Evolutionary conservation across 2,329 filamentous ascomycete genomes (phyloP).

Genomic region (Clonostachys rosea): DNA sequence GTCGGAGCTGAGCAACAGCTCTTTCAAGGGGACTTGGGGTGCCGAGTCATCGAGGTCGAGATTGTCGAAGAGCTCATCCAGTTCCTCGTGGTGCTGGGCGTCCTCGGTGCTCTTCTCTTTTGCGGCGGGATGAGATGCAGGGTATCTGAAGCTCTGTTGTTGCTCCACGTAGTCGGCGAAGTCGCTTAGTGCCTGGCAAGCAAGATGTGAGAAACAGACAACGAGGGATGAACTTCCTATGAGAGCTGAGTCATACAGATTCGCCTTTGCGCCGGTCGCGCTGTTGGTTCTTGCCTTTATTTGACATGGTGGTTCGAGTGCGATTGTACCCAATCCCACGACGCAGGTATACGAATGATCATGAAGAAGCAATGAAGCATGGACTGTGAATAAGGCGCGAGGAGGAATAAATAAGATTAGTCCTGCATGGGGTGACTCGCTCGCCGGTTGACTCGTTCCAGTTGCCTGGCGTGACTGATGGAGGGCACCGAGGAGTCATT

Average conservation of each 20-base stretch:
- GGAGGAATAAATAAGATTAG: background rate
- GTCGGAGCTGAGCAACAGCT: conserved; percentile 64
- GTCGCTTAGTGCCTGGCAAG: conserved; percentile 70
- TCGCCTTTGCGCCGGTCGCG: conserved; percentile 86
- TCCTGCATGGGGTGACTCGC: background rate
- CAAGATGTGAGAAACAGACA: background rate
- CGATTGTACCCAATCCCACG: background rate
- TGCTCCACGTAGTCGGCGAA: conserved; percentile 97
- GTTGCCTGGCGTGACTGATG: background rate
- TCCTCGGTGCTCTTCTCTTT: conserved; percentile 12
- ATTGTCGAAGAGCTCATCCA: conserved; percentile 88
- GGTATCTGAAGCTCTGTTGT: conserved; percentile 74
- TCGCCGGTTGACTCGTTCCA: conserved; percentile 4
- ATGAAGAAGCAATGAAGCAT: conserved; percentile 9
- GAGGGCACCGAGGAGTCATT: background rate
- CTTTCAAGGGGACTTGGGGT: conserved; percentile 64
- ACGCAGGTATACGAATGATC: conserved; percentile 16
- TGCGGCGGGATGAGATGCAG: conserved; percentile 20
- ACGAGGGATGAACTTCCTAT: background rate
- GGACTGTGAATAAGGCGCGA: background rate
- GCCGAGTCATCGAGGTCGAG: conserved; percentile 74
- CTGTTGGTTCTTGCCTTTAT: conserved; percentile 53
- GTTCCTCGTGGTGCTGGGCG: conserved; percentile 66
- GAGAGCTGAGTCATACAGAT: conserved; percentile 49
- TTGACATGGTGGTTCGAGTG: conserved; percentile 38